Conservation (phyloP, 2,329 filamentous ascomycete genomes). For the Cercospora zeae-maydis region DNA sequence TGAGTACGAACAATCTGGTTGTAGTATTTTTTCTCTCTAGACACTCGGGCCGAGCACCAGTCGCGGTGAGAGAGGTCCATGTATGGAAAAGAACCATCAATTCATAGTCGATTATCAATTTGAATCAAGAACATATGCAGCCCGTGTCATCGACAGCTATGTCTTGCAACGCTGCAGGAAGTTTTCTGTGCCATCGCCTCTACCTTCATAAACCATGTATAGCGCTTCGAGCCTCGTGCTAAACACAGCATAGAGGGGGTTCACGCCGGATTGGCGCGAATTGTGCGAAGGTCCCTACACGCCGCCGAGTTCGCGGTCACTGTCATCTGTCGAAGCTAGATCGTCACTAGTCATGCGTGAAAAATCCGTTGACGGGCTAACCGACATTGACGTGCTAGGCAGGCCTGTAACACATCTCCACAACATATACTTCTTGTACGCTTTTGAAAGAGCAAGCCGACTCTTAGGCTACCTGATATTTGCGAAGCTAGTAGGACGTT, state of each 20-base stretch:
- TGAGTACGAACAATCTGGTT: too few relatives aligned
- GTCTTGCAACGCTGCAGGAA: background rate
- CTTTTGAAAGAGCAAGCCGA: background rate
- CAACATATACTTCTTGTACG: background rate
- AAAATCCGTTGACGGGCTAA: background rate
- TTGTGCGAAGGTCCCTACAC: background rate
- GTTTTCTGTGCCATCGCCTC: background rate
- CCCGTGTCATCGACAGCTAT: background rate
- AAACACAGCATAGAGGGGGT: background rate
- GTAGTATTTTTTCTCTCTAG: too few relatives aligned
- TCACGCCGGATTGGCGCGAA: background rate
- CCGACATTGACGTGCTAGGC: too few relatives aligned
- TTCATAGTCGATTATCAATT: too few relatives aligned
- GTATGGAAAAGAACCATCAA: too few relatives aligned
- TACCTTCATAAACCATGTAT: background rate
- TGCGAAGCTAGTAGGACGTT: slow-evolving; percentile 29
- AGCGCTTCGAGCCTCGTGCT: background rate
- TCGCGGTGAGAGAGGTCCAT: too few relatives aligned
- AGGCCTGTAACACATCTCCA: slow-evolving; percentile 65
- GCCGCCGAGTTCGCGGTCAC: background rate
- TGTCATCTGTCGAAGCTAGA: background rate
- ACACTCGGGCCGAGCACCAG: too few relatives aligned
- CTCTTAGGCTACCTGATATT: slow-evolving; percentile 31
- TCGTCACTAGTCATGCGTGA: background rate
- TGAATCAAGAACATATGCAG: background rate